These are phyloP conservation scores for Fusarium mangiferae DNA, from an alignment of 2,329 filamentous ascomycete genomes.

Conservation along the genomic window DNA sequence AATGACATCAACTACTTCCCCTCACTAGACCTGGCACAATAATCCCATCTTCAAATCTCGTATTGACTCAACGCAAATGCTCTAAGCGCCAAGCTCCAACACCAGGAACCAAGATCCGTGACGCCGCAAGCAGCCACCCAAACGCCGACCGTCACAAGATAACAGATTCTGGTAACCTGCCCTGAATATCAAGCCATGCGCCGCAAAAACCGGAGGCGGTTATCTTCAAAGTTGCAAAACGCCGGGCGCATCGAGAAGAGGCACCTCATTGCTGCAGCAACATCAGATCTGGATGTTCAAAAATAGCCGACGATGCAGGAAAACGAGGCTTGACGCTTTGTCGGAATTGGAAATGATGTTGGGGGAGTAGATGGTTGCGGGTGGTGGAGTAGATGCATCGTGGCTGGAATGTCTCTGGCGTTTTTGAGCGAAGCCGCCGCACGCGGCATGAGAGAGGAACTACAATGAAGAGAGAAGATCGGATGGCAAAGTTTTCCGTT, in stretches of 20 bases:
- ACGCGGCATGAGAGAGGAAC: background rate
- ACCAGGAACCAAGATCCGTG: background rate
- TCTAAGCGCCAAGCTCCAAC: background rate
- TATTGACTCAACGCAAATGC: background rate
- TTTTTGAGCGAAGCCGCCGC: slow-evolving; percentile 17
- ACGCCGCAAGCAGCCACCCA: slow-evolving; percentile 19
- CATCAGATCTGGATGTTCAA: background rate
- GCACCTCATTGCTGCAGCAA: background rate
- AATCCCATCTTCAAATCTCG: background rate
- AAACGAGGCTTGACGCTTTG: background rate
- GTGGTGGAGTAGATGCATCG: slow-evolving; percentile 19
- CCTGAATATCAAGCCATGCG: slow-evolving; percentile 20
- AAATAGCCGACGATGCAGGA: background rate
- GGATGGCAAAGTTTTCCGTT: background rate
- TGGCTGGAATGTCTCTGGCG: slow-evolving; percentile 34
- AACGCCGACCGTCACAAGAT: background rate
- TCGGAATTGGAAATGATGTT: background rate
- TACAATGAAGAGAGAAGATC: background rate
- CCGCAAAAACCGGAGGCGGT: background rate
- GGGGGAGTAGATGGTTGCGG: slow-evolving; percentile 26
- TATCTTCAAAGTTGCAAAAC: background rate
- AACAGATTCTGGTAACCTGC: slow-evolving; percentile 4
- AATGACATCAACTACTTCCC: background rate
- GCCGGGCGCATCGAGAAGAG: background rate
- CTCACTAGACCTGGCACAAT: background rate